phyloP scores from a whole-genome alignment of 2,329 filamentous ascomycete species.

The Phialophora expanda region DNA sequence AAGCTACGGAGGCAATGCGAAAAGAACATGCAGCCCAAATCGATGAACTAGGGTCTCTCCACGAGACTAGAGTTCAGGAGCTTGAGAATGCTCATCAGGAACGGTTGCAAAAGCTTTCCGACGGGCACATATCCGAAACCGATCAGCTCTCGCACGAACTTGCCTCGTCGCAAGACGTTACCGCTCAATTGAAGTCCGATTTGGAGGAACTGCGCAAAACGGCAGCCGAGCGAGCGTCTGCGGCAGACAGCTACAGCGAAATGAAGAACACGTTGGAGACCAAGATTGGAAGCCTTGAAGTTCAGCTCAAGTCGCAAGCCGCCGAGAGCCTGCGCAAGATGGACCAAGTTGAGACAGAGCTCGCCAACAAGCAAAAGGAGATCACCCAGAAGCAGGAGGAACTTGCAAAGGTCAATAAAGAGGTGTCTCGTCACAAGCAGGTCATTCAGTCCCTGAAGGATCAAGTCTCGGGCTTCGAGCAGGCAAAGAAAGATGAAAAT shows the following conservation, averaged over 20 bases:
- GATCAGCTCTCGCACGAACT: constrained; percentile 20
- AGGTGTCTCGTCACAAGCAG: constrained; percentile 32
- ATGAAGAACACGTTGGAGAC: constrained; percentile 33
- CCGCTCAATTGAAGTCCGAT: constrained; percentile 19
- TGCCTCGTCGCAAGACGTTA: constrained; percentile 19
- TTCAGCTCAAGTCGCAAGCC: constrained; percentile 29
- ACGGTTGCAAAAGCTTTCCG: constrained; percentile 49
- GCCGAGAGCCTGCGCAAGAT: constrained; percentile 26
- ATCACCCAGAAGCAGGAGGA: constrained; percentile 30
- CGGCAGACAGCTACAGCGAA: constrained; percentile 29
- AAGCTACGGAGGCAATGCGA: constrained; percentile 44
- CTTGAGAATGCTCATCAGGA: constrained; percentile 29
- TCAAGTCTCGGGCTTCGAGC: constrained; percentile 27
- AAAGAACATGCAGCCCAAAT: constrained; percentile 31
- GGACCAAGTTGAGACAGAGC: constrained; percentile 22
- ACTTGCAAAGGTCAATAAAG: constrained; percentile 28
- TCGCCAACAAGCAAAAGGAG: constrained; percentile 31
- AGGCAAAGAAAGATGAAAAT: constrained; percentile 26
- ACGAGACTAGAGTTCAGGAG: constrained; percentile 30
- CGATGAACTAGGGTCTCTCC: constrained; percentile 29
- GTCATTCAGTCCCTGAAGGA: constrained; percentile 31
- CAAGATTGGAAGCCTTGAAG: constrained; percentile 26
- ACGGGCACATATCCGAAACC: constrained; percentile 17
- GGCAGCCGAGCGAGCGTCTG: constrained; percentile 21
- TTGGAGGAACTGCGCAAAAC: constrained; percentile 25